Evolutionary conservation across 2,329 filamentous ascomycete genomes (phyloP), one percentile per base, ranked within the genome.

Genomic region (Hypoxylon sp.): DNA sequence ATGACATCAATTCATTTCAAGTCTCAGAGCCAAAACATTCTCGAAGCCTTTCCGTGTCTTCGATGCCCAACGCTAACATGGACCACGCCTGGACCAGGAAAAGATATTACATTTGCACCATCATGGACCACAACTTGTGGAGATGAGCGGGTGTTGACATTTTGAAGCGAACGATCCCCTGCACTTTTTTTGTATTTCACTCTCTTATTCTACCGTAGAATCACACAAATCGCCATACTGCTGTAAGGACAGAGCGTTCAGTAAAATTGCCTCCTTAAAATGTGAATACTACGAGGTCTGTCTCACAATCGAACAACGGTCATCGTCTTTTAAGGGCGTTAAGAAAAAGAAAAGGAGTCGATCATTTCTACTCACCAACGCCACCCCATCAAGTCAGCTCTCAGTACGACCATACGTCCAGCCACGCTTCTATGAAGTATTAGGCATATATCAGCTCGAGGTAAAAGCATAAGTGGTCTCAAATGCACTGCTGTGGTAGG

Each of bases 1-100:
- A 69, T 70, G 69, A 71, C 69, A 71, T 71, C 69, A 65, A 70
- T 66, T 71, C 57, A 67, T 71, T 71, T 70, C 55, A 29, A 58
- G 46, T 52, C 39, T 63, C n/a, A 13, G 55, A 46, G 50, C 33
- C 37, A 65, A 71, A 63, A 52, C 48, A n/a, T 71, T 70, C 67
- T 69, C 57, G 69, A 71, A 71, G 69, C 60, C 42, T 42, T 65
- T 44, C 53, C 50, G 37, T 24, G 29, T 52, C 42, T 33, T 55
- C 50, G 37, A 48, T 39, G 10, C 51, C 39, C 39, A 62, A 44
- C 50, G 42, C 58, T 54, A 54, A 39, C 26, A 31, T 31, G 17
- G 19, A 46, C 29, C 26, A 29, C 17, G 44, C 9, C 29, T 46
- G 29, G 31, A 39, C 13, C 11, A 51, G 33, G 17, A 50, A 39